Evolutionary conservation across 441 rosid species (phyloP).

Genomic region (Populus trichocarpa): DNA sequence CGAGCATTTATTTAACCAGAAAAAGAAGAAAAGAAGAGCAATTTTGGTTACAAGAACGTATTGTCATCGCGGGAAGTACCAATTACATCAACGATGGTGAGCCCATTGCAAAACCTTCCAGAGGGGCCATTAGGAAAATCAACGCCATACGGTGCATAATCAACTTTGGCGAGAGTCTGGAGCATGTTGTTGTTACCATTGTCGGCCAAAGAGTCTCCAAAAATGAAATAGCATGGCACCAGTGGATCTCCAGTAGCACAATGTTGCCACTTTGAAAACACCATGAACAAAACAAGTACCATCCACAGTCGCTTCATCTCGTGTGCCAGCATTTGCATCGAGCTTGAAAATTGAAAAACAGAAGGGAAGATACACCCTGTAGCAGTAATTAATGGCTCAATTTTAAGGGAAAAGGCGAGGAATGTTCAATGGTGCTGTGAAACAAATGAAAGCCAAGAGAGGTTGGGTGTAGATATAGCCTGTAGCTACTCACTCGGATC

Average conservation of each 20-base stretch:
- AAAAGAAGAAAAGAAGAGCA: background rate
- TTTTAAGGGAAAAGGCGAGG: background rate
- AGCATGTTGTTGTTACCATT: background rate
- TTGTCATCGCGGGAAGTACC: background rate
- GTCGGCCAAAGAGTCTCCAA: background rate
- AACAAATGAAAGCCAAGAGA: background rate
- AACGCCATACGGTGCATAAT: background rate
- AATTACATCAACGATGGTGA: background rate
- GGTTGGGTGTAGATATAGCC: background rate
- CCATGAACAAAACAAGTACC: background rate
- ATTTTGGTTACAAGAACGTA: background rate
- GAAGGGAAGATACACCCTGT: background rate
- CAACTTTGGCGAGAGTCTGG: background rate
- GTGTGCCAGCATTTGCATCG: background rate
- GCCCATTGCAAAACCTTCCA: background rate
- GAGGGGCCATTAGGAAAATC: background rate
- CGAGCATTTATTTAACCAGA: background rate
- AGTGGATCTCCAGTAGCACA: background rate
- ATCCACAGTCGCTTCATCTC: background rate
- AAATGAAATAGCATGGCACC: background rate
- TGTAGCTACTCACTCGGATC: no score
- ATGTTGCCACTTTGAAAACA: background rate
- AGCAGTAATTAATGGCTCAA: background rate
- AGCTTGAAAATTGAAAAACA: background rate
- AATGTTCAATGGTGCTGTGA: background rate